Evolutionary conservation across 2,329 filamentous ascomycete genomes (phyloP).

Genomic region (Alternaria arborescens): DNA sequence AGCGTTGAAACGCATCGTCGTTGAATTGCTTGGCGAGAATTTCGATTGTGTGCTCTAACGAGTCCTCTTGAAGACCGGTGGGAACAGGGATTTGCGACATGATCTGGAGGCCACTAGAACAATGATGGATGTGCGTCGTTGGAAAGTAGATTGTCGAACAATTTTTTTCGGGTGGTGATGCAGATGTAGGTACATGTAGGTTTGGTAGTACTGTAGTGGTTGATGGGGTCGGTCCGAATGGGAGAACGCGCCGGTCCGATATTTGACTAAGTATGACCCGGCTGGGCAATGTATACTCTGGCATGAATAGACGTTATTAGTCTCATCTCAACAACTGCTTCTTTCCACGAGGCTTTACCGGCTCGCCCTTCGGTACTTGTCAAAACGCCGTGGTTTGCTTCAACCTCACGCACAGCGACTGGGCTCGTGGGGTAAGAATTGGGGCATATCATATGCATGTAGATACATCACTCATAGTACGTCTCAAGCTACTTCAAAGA

Average conservation of each 20-base stretch:
- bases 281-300: slow-evolving; percentile 1
- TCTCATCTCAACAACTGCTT: neutral
- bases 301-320: neutral
- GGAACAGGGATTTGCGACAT: slow-evolving; percentile 13
- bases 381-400: neutral
- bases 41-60: slow-evolving; percentile 13
- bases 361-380: neutral
- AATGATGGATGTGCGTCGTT: accelerated
- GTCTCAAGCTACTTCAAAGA: neutral
- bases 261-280: neutral
- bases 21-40: slow-evolving; percentile 13
- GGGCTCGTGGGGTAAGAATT: neutral
- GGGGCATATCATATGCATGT: neutral
- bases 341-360: neutral
- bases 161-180: neutral
- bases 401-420: neutral
- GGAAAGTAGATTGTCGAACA: neutral
- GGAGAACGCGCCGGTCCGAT: neutral
- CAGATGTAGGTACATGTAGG: neutral
- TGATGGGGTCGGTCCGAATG: slow-evolving; percentile 5
- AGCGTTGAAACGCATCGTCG: slow-evolving; percentile 12
- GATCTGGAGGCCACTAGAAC: neutral
- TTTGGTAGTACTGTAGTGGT: neutral
- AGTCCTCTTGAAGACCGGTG: slow-evolving; percentile 5
- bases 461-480: neutral